A percentile compares a stretch with the other conserved stretches of the same genome.
Conservation (phyloP, 139 green algal genomes). For the Micractinium sp. region DNA sequence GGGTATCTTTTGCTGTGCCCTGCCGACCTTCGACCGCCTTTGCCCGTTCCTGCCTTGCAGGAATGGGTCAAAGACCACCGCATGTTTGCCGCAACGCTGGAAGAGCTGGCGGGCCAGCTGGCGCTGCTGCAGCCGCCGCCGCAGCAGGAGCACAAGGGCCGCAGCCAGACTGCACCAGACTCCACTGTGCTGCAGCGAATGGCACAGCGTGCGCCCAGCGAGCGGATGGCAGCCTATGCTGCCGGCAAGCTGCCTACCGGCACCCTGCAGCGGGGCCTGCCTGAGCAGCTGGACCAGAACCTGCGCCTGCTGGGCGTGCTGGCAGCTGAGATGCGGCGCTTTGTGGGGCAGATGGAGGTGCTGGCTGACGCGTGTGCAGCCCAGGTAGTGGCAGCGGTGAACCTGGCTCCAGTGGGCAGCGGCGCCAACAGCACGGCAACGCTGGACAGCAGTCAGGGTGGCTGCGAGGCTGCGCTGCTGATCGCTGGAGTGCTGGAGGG, state of each 20-base stretch:
- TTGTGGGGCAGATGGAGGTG: neutral
- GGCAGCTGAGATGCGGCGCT: slow-evolving; percentile 22
- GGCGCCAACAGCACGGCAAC: neutral
- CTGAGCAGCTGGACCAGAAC: slow-evolving; percentile 34
- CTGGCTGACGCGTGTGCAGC: neutral
- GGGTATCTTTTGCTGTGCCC: too few relatives aligned
- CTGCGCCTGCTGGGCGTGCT: slow-evolving; percentile 35
- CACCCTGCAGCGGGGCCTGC: slow-evolving; percentile 4
- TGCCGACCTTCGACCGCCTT: too few relatives aligned
- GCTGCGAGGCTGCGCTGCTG: neutral
- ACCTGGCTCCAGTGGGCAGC: neutral
- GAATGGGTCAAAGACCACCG: slow-evolving; percentile 19
- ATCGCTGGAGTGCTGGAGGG: neutral
- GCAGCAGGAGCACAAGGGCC: neutral
- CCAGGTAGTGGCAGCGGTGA: neutral
- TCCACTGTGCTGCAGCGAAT: slow-evolving; percentile 4
- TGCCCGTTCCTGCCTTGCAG: neutral
- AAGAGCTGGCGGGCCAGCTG: slow-evolving; percentile 39
- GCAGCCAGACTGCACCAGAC: neutral
- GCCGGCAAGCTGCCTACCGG: neutral
- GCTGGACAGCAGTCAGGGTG: neutral
- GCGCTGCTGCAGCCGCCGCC: neutral
- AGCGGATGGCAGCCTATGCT: slow-evolving; percentile 7
- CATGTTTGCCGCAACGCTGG: slow-evolving; percentile 27
- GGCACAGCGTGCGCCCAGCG: neutral